Conservation (phyloP, 1,284 basidiomycete species). For the Xerocomus minutiporus region DNA sequence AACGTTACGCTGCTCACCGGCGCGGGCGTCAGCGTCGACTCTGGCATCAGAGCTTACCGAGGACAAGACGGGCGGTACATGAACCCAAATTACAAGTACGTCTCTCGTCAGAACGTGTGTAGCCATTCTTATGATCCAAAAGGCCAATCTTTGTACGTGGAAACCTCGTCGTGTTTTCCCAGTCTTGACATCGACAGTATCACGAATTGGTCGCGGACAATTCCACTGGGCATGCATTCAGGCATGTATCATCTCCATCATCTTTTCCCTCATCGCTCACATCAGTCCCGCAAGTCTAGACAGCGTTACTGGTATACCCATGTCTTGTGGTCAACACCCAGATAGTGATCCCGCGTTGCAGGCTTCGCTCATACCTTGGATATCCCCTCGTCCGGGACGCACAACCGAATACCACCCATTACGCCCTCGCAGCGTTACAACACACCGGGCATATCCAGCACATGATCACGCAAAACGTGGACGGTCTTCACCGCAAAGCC, state of each 20-base stretch:
- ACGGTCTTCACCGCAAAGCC: constrained; percentile 84
- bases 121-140: constrained; percentile 16
- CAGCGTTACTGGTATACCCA: constrained; percentile 64
- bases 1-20: constrained; percentile 78
- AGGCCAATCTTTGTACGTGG: constrained; percentile 53
- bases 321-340: neutral
- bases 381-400: constrained; percentile 79
- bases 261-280: constrained; percentile 5
- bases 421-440: constrained; percentile 78
- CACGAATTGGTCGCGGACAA: constrained; percentile 76
- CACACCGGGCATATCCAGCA: constrained; percentile 56
- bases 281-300: constrained; percentile 34
- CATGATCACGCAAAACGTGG: constrained; percentile 91
- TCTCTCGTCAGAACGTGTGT: neutral
- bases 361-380: constrained; percentile 82
- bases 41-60: constrained; percentile 85
- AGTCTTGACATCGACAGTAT: constrained; percentile 45
- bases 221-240: constrained; percentile 60
- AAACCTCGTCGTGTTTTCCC: neutral
- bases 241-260: constrained; percentile 39
- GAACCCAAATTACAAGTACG: constrained; percentile 88
- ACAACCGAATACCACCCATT: constrained; percentile 83
- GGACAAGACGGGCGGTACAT: constrained; percentile 81
- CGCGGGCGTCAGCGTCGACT: constrained; percentile 90
- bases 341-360: constrained; percentile 23